Evolutionary conservation across 345 rosid genomes (phyloP), one percentile per base, ranked within the genome.

Genomic region (Dipteronia dyeriana): DNA sequence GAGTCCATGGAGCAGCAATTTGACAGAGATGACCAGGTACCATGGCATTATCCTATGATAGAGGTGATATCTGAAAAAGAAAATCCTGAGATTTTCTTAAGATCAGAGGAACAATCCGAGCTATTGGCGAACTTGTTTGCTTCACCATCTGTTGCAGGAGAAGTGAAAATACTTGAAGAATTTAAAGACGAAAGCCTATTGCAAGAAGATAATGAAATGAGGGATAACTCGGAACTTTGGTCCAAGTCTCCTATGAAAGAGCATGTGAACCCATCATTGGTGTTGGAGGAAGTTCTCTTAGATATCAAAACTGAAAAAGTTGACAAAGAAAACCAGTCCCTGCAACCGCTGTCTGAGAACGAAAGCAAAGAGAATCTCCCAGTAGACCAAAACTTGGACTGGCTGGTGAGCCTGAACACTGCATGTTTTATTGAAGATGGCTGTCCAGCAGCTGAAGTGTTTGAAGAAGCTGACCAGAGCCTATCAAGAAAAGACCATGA

Each of bases 261-360:
- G 56, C 19, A 77, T 41, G 56, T 19, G 54, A 72, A 54, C 53
- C 82, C 76, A 10, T 25, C 79, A 78, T 62, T 73, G 73, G 66
- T 75, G 23, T 74, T 19, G 10, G 70, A 26, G 22, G 76, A 81
- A 53, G 34, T 75, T 68, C 60, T 66, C 26, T 56, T 61, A 1
- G 76, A 78, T 31, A 66, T 38, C 39, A 71, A 51, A 16, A 43
- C 71, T 79, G 68, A 61, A 60, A 53, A 81, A 22, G 63, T 75
- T 66, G 75, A 74, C 29, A 61, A 78, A 38, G 82, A 83, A 80
- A 76, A 69, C 31, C 79, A 82, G 78, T 81, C 76, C 22, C 72
- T 74, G 70, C 20, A 63, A 39, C 73, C 63, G 34, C 74, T 17
- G 45, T 64, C 61, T 70, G 86, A 79, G 73, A 80, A 54, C 41